These are phyloP conservation scores for Asterochloris sp. DNA, from an alignment of 139 green algal genomes.

Conservation along the genomic window DNA sequence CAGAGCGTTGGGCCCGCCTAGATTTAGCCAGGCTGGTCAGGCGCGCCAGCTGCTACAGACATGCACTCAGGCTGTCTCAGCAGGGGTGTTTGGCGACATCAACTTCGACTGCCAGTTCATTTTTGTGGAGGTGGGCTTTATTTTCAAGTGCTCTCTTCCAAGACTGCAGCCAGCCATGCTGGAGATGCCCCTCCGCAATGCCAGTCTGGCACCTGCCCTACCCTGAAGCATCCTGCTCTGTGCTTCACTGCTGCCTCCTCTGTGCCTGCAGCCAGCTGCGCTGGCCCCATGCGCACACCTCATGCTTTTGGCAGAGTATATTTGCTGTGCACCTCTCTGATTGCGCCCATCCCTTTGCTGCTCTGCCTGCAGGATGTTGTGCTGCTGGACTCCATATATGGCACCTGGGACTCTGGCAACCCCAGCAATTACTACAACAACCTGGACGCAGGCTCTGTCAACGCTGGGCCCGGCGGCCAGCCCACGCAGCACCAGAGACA, in stretches of 20 bases:
- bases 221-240: too few relatives aligned
- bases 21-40: too few relatives aligned
- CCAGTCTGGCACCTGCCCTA: too few relatives aligned
- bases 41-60: not conserved
- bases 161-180: not conserved
- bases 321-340: not conserved
- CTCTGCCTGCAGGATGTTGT: constrained; percentile 15
- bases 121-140: constrained; percentile 2
- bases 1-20: too few relatives aligned
- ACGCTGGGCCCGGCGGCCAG: not conserved
- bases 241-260: too few relatives aligned
- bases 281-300: too few relatives aligned
- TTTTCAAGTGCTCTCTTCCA: not conserved
- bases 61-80: not conserved
- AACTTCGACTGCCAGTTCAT: constrained; percentile 20
- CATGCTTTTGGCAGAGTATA: not conserved
- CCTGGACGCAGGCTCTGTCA: not conserved
- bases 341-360: not conserved
- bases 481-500: constrained; percentile 9
- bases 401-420: constrained; percentile 2
- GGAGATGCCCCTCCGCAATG: too few relatives aligned
- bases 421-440: not conserved
- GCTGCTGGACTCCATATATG: constrained; percentile 7
- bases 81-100: constrained; percentile 1
- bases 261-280: too few relatives aligned